Percentiles rank a stretch among this genome's conserved stretches.
Evolutionary conservation across 768 basidiomycete genomes (phyloP).

Genomic region (Suillus subluteus): DNA sequence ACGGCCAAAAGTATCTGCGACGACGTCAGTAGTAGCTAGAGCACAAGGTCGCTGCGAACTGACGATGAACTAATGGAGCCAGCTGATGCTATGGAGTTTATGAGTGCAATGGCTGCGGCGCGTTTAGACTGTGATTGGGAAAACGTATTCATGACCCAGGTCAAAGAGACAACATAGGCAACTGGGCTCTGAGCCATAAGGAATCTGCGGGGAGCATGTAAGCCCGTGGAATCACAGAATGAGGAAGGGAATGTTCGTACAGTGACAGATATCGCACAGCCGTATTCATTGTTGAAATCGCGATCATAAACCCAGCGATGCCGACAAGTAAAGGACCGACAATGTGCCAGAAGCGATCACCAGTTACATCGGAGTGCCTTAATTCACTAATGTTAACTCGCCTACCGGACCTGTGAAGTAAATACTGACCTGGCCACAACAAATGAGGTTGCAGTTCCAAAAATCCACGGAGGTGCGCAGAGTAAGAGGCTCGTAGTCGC

Average conservation of each 20-base stretch:
- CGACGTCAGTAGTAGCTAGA: not conserved
- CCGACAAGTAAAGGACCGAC: conserved; percentile 54
- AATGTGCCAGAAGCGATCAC: conserved; percentile 77
- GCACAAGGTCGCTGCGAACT: conserved; percentile 33
- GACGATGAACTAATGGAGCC: conserved; percentile 84
- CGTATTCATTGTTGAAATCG: conserved; percentile 65
- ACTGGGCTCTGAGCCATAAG: conserved; percentile 73
- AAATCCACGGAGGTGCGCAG: conserved; percentile 76
- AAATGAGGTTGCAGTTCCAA: conserved; percentile 61
- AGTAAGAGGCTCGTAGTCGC: conserved; percentile 66
- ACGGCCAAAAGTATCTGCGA: conserved; percentile 67
- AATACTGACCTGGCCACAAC: conserved; percentile 47
- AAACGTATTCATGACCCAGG: conserved; percentile 58
- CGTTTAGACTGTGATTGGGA: conserved; percentile 81
- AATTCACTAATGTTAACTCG: conserved; percentile 10
- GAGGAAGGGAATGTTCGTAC: conserved; percentile 36
- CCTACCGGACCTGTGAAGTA: not conserved
- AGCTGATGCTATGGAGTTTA: conserved; percentile 77
- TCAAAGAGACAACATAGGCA: conserved; percentile 64
- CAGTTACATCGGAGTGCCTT: conserved; percentile 71
- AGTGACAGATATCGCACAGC: conserved; percentile 65
- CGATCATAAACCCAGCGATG: conserved; percentile 66
- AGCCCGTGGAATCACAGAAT: not conserved
- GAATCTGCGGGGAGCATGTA: conserved; percentile 47
- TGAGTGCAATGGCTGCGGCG: conserved; percentile 77